These are phyloP conservation scores for Hypomontagnella monticulosa DNA, from an alignment of 495 filamentous ascomycete genomes.

Conservation along the genomic window DNA sequence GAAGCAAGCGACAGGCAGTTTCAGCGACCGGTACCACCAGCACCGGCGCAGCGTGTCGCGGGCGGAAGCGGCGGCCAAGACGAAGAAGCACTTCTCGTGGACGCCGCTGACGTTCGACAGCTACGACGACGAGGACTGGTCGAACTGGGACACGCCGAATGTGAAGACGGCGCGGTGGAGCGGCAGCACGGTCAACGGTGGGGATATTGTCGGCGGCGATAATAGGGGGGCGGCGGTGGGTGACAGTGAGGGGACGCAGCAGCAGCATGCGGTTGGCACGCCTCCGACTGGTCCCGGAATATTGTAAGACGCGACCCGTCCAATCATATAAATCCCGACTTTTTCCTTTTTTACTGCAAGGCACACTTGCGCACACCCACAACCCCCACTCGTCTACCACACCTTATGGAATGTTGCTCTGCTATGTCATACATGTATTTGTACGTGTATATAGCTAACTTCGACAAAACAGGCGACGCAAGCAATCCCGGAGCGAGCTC, in stretches of 20 bases:
- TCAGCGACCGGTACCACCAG: conserved; percentile 40
- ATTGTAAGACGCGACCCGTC: conserved; percentile 52
- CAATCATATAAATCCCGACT: not conserved
- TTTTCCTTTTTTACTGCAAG: conserved; percentile 38
- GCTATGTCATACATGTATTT: not conserved
- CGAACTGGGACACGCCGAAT: conserved; percentile 72
- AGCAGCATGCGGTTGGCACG: too few relatives aligned
- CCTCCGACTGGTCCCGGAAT: too few relatives aligned
- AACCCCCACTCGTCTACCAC: too few relatives aligned
- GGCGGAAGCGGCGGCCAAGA: conserved; percentile 41
- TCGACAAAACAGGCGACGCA: conserved; percentile 40
- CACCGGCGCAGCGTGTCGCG: conserved; percentile 38
- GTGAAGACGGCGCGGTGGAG: conserved; percentile 59
- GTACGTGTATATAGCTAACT: conserved; percentile 23
- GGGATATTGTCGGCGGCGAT: conserved; percentile 53
- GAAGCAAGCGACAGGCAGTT: conserved; percentile 38
- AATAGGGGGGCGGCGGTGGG: conserved; percentile 52
- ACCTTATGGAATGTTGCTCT: too few relatives aligned
- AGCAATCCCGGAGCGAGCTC: conserved; percentile 49
- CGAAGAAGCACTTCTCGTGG: conserved; percentile 57
- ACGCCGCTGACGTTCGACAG: conserved; percentile 58
- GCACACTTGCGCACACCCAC: conserved; percentile 8
- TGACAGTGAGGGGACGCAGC: conserved; percentile 50
- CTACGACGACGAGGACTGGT: conserved; percentile 76
- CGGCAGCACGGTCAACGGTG: conserved; percentile 57